Evolutionary conservation across 768 basidiomycete species (phyloP), one percentile per base, ranked within the genome.

Genomic region (Royoungia palumana): DNA sequence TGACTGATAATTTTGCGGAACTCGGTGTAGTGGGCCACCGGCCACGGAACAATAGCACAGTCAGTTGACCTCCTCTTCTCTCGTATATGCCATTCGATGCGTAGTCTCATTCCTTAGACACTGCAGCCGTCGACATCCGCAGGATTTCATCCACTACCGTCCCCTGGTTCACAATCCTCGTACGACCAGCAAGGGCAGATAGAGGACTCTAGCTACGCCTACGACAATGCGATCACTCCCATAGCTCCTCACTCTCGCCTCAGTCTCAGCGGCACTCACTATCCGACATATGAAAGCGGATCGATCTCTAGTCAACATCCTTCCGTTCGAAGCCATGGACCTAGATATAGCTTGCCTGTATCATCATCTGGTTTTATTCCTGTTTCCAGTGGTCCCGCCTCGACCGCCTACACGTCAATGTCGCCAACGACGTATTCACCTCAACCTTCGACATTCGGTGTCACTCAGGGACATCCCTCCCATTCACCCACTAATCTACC

Each of bases 321-420:
- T 40, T 60, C 75, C 2, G 58, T 64, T 24, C 57, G 65, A 20
- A 64, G 66, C 35, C 74, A 75, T 55, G 80, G 79, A 28, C 80
- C 85, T 12, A 75, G 87, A 44, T 82, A 85, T 55, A 88, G 83
- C 56, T 70, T 87, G 50, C 85, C 86, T 17, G 59, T 78, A 1
- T 68, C 80, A 7, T 81, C 86, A 0, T 85, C 87, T 11, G 86
- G 87, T 12, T 90, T 88, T 57, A 69, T 79, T 45, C 82, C 86
- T 34, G 60, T 85, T 38, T 62, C 74, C 22, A 74, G 25, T 27
- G 12, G 46, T 45, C 58, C 69, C n/a, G 47, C 66, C 34, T 59
- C 73, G 12, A 65, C 75, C 6, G 63, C 68, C 41, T 76, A 75
- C 55, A 57, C 56, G 13, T 48, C 68, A 17, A 47, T 70, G 43